Conservation (phyloP, 805 yeast genomes). For the Yamadazyma phyllophila region DNA sequence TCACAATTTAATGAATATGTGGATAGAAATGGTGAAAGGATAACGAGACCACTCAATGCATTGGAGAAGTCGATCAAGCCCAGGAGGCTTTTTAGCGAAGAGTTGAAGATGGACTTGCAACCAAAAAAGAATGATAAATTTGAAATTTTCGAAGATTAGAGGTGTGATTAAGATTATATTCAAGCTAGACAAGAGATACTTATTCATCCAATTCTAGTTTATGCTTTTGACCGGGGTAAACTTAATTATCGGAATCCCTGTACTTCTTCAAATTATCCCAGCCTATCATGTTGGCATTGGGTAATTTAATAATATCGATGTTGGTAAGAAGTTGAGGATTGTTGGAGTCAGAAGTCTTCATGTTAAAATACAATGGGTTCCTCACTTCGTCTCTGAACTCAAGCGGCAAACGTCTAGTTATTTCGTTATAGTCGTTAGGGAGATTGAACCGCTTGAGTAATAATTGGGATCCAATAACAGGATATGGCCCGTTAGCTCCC, state of each 20-base stretch:
- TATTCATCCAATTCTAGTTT: too few relatives aligned
- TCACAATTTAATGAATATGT: conserved; percentile 39
- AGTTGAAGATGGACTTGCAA: conserved; percentile 2
- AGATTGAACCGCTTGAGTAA: conserved; percentile 27
- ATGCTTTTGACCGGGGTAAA: too few relatives aligned
- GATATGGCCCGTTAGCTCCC: background rate
- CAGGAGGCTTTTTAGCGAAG: conserved; percentile 22
- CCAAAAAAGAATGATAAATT: conserved; percentile 2
- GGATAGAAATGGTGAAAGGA: conserved; percentile 37
- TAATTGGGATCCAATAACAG: conserved; percentile 12
- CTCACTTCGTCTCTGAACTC: conserved; percentile 33
- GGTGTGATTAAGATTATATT: too few relatives aligned
- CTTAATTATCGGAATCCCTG: conserved; percentile 10
- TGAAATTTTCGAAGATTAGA: conserved; percentile 12
- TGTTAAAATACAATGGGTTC: conserved; percentile 33
- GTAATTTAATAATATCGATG: conserved; percentile 40
- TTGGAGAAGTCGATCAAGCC: conserved; percentile 38
- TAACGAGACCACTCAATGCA: conserved; percentile 25
- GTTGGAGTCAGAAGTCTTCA: conserved; percentile 27
- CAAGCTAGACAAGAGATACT: too few relatives aligned
- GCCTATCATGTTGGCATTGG: conserved; percentile 41
- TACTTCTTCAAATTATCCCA: conserved; percentile 44
- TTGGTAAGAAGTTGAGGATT: conserved; percentile 35
- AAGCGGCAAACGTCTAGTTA: conserved; percentile 31
- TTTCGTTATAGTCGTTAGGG: conserved; percentile 34